phyloP scores from a whole-genome alignment of 345 rosid genomes.

The Reutealis trisperma region DNA sequence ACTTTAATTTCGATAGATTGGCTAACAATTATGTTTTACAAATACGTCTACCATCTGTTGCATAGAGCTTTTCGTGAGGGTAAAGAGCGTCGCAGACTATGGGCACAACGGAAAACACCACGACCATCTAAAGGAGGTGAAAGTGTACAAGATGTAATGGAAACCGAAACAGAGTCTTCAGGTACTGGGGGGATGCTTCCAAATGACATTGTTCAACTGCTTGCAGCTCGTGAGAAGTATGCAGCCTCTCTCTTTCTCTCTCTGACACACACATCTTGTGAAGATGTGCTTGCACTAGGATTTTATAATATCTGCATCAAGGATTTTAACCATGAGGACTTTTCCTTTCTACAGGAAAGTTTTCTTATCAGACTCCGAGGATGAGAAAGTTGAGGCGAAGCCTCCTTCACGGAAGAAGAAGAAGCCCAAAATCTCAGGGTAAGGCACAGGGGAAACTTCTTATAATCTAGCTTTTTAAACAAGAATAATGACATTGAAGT shows the following conservation, averaged over 20 bases:
- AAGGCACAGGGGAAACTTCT: constrained; percentile 3
- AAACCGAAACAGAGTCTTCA: constrained; percentile 39
- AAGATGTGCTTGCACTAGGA: neutral
- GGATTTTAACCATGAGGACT: constrained; percentile 5
- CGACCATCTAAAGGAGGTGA: constrained; percentile 34
- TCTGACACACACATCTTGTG: neutral
- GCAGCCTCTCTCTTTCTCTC: neutral
- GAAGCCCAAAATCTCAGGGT: constrained; percentile 71
- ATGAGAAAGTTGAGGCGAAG: constrained; percentile 41
- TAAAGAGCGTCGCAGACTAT: constrained; percentile 66
- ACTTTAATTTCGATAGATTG: neutral
- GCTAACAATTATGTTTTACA: neutral
- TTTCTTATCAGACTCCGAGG: constrained; percentile 58
- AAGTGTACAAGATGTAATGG: constrained; percentile 35
- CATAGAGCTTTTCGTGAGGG: constrained; percentile 62
- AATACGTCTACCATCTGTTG: neutral
- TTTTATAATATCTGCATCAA: neutral
- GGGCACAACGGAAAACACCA: constrained; percentile 68
- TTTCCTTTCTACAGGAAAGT: constrained; percentile 53
- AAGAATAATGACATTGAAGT: neutral
- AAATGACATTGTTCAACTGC: constrained; percentile 64
- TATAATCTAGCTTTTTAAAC: neutral
- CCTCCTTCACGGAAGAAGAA: constrained; percentile 54
- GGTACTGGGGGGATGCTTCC: constrained; percentile 73
- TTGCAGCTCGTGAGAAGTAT: constrained; percentile 82